Evolutionary conservation across 2,329 filamentous ascomycete species (phyloP).

Genomic region (Parascedosporium putredinis): DNA sequence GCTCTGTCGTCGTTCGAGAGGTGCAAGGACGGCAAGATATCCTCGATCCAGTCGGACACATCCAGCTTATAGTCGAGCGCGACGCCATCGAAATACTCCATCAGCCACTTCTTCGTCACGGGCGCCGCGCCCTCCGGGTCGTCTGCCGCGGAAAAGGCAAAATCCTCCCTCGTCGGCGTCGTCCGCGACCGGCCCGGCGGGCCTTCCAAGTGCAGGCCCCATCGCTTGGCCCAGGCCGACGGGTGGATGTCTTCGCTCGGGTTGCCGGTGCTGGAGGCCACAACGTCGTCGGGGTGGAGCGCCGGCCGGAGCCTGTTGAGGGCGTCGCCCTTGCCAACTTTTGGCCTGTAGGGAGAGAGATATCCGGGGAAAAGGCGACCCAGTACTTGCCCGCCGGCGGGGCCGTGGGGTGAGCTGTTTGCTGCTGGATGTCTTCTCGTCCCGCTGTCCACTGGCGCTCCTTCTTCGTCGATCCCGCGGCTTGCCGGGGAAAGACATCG

Average conservation of each 20-base stretch:
- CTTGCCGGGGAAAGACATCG: neutral
- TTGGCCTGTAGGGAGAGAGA: no score
- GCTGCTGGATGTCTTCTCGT: neutral
- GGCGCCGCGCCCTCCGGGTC: neutral
- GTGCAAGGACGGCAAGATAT: conserved; percentile 8
- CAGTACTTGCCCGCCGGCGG: neutral
- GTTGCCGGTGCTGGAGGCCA: neutral
- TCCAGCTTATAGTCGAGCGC: conserved; percentile 10
- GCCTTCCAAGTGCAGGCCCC: conserved; percentile 18
- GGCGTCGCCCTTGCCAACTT: neutral
- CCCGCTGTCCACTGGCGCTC: neutral
- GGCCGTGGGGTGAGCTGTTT: no score
- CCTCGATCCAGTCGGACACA: conserved; percentile 15
- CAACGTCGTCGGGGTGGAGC: conserved; percentile 14
- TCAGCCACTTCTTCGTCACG: conserved; percentile 15
- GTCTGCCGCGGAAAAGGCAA: conserved; percentile 10
- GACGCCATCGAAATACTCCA: conserved; percentile 12
- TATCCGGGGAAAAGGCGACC: neutral
- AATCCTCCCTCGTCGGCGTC: conserved; percentile 18
- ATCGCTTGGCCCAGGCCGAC: conserved; percentile 18
- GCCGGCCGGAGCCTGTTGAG: conserved; percentile 12
- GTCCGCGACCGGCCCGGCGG: conserved; percentile 20
- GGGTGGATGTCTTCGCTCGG: conserved; percentile 12
- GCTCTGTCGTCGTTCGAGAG: conserved; percentile 11
- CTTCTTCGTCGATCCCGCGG: no score